These are phyloP conservation scores for Metschnikowia dekortorum DNA, from an alignment of 805 yeast species.

Conservation along the genomic window DNA sequence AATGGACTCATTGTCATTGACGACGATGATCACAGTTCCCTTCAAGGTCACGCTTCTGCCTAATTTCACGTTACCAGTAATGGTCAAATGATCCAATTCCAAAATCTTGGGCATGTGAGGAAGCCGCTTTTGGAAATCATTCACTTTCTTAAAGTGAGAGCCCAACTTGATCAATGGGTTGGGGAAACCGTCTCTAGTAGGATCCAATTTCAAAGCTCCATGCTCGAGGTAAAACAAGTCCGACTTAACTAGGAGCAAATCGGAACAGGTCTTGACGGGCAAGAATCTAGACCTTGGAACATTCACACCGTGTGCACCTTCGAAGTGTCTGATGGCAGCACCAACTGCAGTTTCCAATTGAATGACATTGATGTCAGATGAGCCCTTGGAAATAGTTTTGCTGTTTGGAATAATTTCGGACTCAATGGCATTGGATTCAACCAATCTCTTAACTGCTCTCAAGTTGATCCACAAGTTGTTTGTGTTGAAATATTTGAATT, in stretches of 20 bases:
- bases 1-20: constrained; percentile 94
- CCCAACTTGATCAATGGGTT: constrained; percentile 95
- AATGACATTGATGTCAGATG: constrained; percentile 74
- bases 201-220: constrained; percentile 82
- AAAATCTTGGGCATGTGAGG: constrained; percentile 94
- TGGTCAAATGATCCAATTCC: constrained; percentile 95
- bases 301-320: constrained; percentile 94
- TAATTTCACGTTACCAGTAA: constrained; percentile 90
- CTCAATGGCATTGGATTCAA: constrained; percentile 75
- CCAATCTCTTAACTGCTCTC: constrained; percentile 88
- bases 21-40: constrained; percentile 96
- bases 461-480: constrained; percentile 97
- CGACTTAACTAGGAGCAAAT: constrained; percentile 88
- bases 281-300: constrained; percentile 97
- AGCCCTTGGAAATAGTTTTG: constrained; percentile 76
- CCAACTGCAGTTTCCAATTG: constrained; percentile 99
- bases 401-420: constrained; percentile 95
- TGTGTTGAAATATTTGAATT: constrained; percentile 97
- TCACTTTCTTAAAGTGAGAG: constrained; percentile 92
- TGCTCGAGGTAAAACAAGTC: constrained; percentile 88
- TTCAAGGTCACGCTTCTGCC: constrained; percentile 88
- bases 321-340: constrained; percentile 95
- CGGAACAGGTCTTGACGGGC: constrained; percentile 97
- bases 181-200: constrained; percentile 82
- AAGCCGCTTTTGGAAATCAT: constrained; percentile 83